Evolutionary conservation across 2,329 filamentous ascomycete species (phyloP), one percentile per base, ranked within the genome.

Genomic region (Claviceps cyperi): DNA sequence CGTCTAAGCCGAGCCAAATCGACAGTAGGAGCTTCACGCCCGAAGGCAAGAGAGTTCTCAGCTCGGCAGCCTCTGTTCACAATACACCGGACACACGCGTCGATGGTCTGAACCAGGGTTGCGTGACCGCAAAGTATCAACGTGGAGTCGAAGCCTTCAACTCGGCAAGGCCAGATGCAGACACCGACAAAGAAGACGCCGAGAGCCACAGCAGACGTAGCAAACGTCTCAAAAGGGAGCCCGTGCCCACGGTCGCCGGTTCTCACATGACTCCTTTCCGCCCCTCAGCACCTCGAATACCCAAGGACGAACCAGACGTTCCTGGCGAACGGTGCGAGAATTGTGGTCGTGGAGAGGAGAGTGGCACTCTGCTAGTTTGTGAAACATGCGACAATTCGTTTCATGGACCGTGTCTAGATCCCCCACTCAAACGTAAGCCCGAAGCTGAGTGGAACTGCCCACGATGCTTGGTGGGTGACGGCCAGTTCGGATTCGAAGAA

Each of bases 241-340:
- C 74, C 43, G 77, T 83, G 37, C 88, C 91, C 43, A 95, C 87
- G 36, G 88, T 98, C 57, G 89, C 89, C 56, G 92, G 92, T 50
- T 97, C 91, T 48, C 89, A 97, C 68, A 97, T 97, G 89, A 92
- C 87, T 53, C 80, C 91, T 60, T 89, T 94, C 62, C 86, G 91
- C 49, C 87, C 91, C 51, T 83, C 85, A 24, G 82, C 83, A 15
- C 86, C 83, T 17, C 77, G 80, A 54, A 73, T 81, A 52, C 73
- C 75, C 19, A 72, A 77, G 50, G 78, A 80, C 51, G 76, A 80
- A 51, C 55, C 64, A 22, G 58, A 63, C 9, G 57, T 62, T n/a
- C 60, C 69, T 7, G 70, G 69, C 48, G 75, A 78, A 80, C 84
- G 82, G 65, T 98, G 92, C 62, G 89, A 96, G 64, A 81, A 80